Conservation (phyloP, 2,329 filamentous ascomycete genomes). For the Bipolaris oryzae region DNA sequence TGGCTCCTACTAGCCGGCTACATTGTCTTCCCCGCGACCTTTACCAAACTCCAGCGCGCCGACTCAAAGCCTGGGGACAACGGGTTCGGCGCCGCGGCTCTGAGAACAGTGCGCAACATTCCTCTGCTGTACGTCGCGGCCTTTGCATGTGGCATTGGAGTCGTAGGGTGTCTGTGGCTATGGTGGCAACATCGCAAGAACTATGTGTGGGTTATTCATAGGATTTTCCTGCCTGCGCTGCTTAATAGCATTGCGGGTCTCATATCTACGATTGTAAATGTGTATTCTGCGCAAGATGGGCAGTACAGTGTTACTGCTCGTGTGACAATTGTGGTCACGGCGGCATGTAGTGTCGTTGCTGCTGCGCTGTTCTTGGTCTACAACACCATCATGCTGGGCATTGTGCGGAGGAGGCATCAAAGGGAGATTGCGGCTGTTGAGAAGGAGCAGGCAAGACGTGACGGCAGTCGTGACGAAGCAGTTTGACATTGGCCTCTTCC, state of each 20-base stretch:
- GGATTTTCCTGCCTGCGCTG: conserved; percentile 53
- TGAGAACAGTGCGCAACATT: conserved; percentile 46
- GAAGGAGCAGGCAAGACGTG: conserved; percentile 10
- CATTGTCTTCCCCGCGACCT: conserved; percentile 60
- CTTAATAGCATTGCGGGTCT: conserved; percentile 59
- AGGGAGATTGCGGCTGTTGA: conserved; percentile 34
- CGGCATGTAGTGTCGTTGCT: conserved; percentile 6
- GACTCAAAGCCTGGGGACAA: conserved; percentile 23
- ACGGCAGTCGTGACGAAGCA: conserved; percentile 2
- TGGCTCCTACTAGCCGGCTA: conserved; percentile 62
- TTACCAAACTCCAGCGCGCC: conserved; percentile 52
- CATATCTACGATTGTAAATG: conserved; percentile 57
- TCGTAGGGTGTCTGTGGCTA: conserved; percentile 52
- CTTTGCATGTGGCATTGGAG: conserved; percentile 52
- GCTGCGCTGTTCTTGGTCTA: conserved; percentile 31
- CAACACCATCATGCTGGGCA: conserved; percentile 45
- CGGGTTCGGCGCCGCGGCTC: conserved; percentile 29
- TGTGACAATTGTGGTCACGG: conserved; percentile 48
- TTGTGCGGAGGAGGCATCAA: conserved; percentile 42
- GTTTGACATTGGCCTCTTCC: not conserved
- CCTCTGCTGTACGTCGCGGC: conserved; percentile 54
- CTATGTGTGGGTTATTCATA: conserved; percentile 62
- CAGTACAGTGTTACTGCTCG: conserved; percentile 49
- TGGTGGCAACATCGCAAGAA: conserved; percentile 55
- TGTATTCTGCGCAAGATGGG: conserved; percentile 57